Base-by-base conservation (phyloP, 2,329 filamentous ascomycete genomes). In the Fusarium clavum region DNA sequence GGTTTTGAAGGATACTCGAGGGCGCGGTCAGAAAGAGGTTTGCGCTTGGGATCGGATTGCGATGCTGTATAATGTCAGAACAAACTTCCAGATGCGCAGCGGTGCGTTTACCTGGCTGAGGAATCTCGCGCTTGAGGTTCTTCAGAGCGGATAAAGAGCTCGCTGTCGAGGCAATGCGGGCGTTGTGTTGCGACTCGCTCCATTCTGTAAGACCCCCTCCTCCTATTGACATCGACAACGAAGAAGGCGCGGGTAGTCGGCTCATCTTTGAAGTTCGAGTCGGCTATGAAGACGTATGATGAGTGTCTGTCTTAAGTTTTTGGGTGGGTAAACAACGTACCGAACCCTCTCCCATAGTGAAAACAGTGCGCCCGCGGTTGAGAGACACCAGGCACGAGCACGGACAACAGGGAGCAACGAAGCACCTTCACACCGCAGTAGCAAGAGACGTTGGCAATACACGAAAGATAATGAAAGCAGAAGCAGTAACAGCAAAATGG, bases 171-270 rank as follows among this genome's bases (percentile, higher is more conserved):
- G 84, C 84, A 13, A 80, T 77, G 53, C 88, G 85, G 45, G 84
- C 78, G 76, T 91, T 91, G 78, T 81, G 83, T 73, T 90, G 87
- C n/a, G 88, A 89, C 10, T 89, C 86, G 73, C 81, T 84, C 70
- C 88, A 85, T 74, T 90, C 88, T 12, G 83, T 78, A 18, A 90
- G 82, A 6, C 80, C 79, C 14, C 79, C 79, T 14, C 80, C 79
- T 44, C 79, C 72, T 62, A 70, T 64, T 34, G 72, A 62, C 38
- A 72, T 64, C 8, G 73, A 70, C 54, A 63, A 30, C 5, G 60
- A 64, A 4, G 78, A 57, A 8, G 78, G 78, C 11, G 75, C 76
- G 24, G 77, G 78, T 30, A 80, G 65, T 20, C 78, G 75, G 64
- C 78, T 80, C 46, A 72, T 69, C 47, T 76, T 79, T 45, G 77